Conservation (phyloP, 2,329 filamentous ascomycete genomes). For the Aspergillus candidus region DNA sequence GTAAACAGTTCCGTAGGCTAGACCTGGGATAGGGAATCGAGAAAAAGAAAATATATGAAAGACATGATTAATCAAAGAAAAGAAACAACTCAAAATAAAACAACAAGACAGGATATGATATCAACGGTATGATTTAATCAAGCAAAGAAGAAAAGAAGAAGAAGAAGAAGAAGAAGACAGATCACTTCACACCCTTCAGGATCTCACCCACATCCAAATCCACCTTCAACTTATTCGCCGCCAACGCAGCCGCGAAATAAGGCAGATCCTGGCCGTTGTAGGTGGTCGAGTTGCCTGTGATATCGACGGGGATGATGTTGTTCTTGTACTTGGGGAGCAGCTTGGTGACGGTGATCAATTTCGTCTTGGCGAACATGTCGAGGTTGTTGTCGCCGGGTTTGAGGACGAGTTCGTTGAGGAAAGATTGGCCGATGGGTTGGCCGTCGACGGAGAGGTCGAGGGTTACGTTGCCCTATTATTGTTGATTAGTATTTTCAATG, state of each 20-base stretch:
- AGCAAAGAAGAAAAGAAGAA: slow-evolving; percentile 8
- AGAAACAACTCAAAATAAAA: neutral
- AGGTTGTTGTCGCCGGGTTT: slow-evolving; percentile 50
- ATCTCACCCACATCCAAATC: slow-evolving; percentile 34
- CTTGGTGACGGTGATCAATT: slow-evolving; percentile 36
- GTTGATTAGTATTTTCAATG: slow-evolving; percentile 5
- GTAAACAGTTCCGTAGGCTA: too few species aligned
- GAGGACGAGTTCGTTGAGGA: slow-evolving; percentile 47
- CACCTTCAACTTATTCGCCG: slow-evolving; percentile 41
- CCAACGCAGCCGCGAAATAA: slow-evolving; percentile 51
- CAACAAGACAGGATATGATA: neutral
- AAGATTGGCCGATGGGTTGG: slow-evolving; percentile 45
- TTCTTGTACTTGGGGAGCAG: slow-evolving; percentile 36
- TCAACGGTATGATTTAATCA: neutral
- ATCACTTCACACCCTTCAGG: too few species aligned
- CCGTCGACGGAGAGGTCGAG: slow-evolving; percentile 47
- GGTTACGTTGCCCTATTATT: slow-evolving; percentile 48
- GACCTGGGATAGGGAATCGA: slow-evolving; percentile 1
- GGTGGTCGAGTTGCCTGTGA: slow-evolving; percentile 45
- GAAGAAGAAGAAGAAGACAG: too few species aligned
- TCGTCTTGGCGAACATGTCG: slow-evolving; percentile 44
- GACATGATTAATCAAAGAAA: neutral
- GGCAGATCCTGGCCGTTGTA: slow-evolving; percentile 45
- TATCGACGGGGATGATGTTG: slow-evolving; percentile 47
- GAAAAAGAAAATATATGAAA: neutral